A percentile compares a stretch with the other conserved stretches of the same genome.
Evolutionary conservation across 164 flowering plant species (phyloP).

Genomic region (Cinnamomum micranthum): DNA sequence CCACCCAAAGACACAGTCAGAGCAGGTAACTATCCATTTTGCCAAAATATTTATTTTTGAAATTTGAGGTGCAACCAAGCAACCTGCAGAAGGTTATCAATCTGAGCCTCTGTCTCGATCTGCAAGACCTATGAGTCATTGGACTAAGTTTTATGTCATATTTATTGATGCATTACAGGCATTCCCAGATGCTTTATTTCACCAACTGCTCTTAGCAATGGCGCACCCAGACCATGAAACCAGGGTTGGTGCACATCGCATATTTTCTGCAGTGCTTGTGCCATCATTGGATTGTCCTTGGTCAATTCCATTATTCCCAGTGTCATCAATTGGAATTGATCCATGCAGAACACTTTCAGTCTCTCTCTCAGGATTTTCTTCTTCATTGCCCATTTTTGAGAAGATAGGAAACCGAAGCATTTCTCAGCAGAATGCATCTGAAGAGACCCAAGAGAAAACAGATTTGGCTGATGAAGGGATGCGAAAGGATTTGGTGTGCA

Average conservation of each 20-base stretch:
- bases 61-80: neutral
- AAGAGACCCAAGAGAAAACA: slow-evolving; percentile 13
- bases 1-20: neutral
- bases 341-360: slow-evolving; percentile 22
- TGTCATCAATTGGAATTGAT: slow-evolving; percentile 1
- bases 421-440: slow-evolving; percentile 17
- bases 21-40: neutral
- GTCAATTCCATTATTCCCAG: slow-evolving; percentile 14
- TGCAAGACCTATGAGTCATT: slow-evolving; percentile 1
- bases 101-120: neutral
- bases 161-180: slow-evolving; percentile 42
- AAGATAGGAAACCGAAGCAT: slow-evolving; percentile 25
- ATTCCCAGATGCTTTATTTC: slow-evolving; percentile 88
- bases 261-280: slow-evolving; percentile 67
- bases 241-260: slow-evolving; percentile 66
- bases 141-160: slow-evolving; percentile 3
- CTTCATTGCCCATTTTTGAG: slow-evolving; percentile 17
- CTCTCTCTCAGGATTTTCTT: slow-evolving; percentile 18
- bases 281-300: slow-evolving; percentile 47
- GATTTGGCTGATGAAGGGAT: slow-evolving; percentile 19
- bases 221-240: slow-evolving; percentile 77
- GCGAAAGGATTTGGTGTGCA: neutral
- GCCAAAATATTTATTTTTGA: neutral
- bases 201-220: slow-evolving; percentile 79
- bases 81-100: neutral